These are phyloP conservation scores for Chalciporus chontae DNA, from an alignment of 768 basidiomycete species.

Conservation along the genomic window DNA sequence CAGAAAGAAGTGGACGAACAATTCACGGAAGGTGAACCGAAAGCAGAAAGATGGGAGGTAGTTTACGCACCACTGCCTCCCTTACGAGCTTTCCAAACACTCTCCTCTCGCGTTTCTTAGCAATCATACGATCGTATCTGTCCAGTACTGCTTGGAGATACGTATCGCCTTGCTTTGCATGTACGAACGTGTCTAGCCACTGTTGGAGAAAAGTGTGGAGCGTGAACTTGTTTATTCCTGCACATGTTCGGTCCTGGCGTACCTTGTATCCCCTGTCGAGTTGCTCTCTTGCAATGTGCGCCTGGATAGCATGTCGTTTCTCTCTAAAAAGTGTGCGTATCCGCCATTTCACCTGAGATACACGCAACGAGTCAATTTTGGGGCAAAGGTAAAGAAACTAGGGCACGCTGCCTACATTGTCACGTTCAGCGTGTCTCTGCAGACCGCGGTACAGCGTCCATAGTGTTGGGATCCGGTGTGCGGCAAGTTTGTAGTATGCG, in stretches of 20 bases:
- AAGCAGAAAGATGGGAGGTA: neutral
- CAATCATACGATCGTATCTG: conserved; percentile 60
- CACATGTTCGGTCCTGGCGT: conserved; percentile 13
- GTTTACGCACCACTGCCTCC: conserved; percentile 48
- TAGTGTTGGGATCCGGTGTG: conserved; percentile 73
- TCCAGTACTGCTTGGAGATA: conserved; percentile 43
- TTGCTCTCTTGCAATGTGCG: conserved; percentile 42
- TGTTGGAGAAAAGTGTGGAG: neutral
- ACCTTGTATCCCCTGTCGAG: conserved; percentile 59
- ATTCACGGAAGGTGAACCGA: neutral
- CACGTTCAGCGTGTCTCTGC: conserved; percentile 49
- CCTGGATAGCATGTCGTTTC: conserved; percentile 52
- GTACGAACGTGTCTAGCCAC: conserved; percentile 59
- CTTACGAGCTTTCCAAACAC: conserved; percentile 44
- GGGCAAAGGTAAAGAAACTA: neutral
- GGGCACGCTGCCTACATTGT: conserved; percentile 42
- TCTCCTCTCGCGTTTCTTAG: conserved; percentile 45
- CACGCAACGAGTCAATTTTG: conserved; percentile 1
- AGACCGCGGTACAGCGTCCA: conserved; percentile 77
- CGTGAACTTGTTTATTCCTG: neutral
- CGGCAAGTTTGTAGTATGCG: conserved; percentile 65
- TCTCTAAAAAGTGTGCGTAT: conserved; percentile 52
- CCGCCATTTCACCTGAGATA: conserved; percentile 52
- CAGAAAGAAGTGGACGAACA: neutral
- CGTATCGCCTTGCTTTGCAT: conserved; percentile 51